Conservation (phyloP, 345 rosid genomes). For the Dipteronia sinensis region DNA sequence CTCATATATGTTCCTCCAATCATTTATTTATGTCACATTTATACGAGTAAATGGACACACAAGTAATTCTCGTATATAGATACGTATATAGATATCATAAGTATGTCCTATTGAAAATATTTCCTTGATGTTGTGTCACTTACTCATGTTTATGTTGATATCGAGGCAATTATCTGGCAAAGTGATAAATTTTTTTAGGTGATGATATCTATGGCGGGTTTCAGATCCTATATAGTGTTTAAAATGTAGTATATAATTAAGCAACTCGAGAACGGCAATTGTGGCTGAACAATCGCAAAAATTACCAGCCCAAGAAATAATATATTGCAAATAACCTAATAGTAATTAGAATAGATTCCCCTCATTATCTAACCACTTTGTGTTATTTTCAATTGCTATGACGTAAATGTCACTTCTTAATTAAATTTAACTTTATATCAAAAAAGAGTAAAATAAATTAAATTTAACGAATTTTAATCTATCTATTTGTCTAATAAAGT, state of each 20-base stretch:
- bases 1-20: background rate
- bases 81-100: no score
- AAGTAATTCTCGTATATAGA: no score
- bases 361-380: background rate
- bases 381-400: conserved; percentile 7
- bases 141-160: background rate
- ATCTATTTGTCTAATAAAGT: no score
- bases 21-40: background rate
- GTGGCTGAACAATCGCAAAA: conserved; percentile 43
- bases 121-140: background rate
- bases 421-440: no score
- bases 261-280: conserved; percentile 47
- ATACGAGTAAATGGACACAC: no score
- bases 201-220: conserved; percentile 1
- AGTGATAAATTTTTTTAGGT: background rate
- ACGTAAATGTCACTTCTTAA: background rate
- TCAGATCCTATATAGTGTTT: background rate
- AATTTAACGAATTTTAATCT: no score
- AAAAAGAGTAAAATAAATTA: no score
- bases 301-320: conserved; percentile 34
- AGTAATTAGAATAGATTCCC: background rate
- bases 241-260: conserved; percentile 3
- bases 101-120: background rate
- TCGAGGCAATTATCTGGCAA: background rate
- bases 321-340: background rate